A percentile compares a stretch with the other conserved stretches of the same genome.
Evolutionary conservation across 2,329 filamentous ascomycete genomes (phyloP).

Genomic region (Calonectria hawksworthii): DNA sequence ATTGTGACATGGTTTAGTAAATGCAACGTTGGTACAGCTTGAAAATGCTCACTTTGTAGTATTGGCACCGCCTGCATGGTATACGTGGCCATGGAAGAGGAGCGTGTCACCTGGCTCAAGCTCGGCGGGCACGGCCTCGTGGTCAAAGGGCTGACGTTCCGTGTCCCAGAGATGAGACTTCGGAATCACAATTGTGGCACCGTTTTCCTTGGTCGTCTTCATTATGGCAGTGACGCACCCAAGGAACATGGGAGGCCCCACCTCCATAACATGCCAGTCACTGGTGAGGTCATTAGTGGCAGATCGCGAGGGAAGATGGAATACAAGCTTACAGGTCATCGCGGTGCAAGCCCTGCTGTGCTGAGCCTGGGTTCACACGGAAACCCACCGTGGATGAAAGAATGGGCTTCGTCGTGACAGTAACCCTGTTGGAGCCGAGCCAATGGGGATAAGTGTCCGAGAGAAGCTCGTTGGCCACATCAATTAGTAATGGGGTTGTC

Average conservation of each 20-base stretch:
- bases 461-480: constrained; percentile 25
- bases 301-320: neutral
- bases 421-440: constrained; percentile 7
- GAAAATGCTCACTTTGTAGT: constrained; percentile 38
- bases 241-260: constrained; percentile 29
- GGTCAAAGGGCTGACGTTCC: constrained; percentile 51
- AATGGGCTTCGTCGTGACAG: constrained; percentile 51
- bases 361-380: constrained; percentile 55
- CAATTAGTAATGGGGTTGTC: constrained; percentile 41
- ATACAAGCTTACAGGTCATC: constrained; percentile 26
- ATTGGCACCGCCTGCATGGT: constrained; percentile 58
- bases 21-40: accelerated
- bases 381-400: constrained; percentile 55
- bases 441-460: constrained; percentile 22
- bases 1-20: neutral
- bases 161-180: constrained; percentile 57
- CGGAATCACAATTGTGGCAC: constrained; percentile 57
- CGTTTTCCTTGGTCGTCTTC: constrained; percentile 57
- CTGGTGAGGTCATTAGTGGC: neutral
- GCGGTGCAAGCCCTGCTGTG: constrained; percentile 55
- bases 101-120: constrained; percentile 56
- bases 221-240: constrained; percentile 49
- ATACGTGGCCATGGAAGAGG: constrained; percentile 55
- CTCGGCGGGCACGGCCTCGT: constrained; percentile 56
- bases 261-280: constrained; percentile 27